phyloP scores from a whole-genome alignment of 257 asterid genomes.

The Ajuga chamaepitys region DNA sequence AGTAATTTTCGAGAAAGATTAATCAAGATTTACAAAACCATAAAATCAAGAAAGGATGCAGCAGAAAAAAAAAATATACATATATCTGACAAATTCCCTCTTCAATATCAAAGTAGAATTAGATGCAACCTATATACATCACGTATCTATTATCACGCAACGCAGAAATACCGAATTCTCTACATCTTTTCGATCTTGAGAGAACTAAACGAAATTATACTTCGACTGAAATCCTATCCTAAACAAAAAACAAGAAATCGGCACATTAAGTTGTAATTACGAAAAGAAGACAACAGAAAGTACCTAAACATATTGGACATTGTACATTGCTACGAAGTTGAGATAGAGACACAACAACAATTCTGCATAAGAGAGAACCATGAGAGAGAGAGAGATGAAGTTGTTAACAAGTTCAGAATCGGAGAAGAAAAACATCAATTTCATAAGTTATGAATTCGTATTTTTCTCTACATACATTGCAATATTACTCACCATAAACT shows the following conservation, averaged over 20 bases:
- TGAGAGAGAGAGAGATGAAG: background rate
- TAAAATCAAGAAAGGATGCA: background rate
- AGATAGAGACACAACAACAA: background rate
- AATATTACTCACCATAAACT: background rate
- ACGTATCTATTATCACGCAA: background rate
- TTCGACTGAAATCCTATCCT: background rate
- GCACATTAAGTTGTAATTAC: too few species aligned
- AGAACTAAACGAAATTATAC: background rate
- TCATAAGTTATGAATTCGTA: background rate
- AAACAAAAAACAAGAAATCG: too few species aligned
- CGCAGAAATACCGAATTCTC: background rate
- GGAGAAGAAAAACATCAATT: background rate
- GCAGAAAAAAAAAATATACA: background rate
- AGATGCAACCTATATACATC: too few species aligned
- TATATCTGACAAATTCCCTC: background rate
- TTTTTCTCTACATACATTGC: background rate
- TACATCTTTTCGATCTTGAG: background rate
- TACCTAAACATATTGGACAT: slow-evolving; percentile 32
- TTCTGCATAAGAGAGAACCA: background rate
- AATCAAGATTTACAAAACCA: background rate
- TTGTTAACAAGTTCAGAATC: background rate
- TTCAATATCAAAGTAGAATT: too few species aligned
- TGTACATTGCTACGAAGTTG: background rate
- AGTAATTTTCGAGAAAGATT: background rate
- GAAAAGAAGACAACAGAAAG: background rate